These are phyloP conservation scores for Aspergillus floridensis DNA, from an alignment of 2,329 filamentous ascomycete genomes.

Conservation along the genomic window DNA sequence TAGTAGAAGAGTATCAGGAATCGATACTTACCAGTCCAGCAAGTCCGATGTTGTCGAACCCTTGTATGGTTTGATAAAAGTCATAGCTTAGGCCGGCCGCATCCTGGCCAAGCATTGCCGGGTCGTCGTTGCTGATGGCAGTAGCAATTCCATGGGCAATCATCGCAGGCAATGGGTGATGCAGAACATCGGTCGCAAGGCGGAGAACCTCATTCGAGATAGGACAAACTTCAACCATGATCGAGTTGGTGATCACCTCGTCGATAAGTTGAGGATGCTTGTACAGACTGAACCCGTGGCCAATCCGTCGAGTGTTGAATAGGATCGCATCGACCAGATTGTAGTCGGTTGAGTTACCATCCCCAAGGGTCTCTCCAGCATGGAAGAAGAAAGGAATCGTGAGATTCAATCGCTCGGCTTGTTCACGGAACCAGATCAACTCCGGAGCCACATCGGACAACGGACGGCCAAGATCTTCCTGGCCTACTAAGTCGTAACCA, in stretches of 20 bases:
- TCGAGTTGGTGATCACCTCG: slow-evolving; percentile 79
- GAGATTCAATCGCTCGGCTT: slow-evolving; percentile 70
- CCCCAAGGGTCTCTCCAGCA: slow-evolving; percentile 83
- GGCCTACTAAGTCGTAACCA: slow-evolving; percentile 84
- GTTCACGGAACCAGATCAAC: slow-evolving; percentile 86
- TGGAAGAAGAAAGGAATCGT: slow-evolving; percentile 92
- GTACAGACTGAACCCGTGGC: slow-evolving; percentile 81
- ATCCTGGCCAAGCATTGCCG: slow-evolving; percentile 80
- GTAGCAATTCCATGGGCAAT: slow-evolving; percentile 78
- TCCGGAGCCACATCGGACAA: slow-evolving; percentile 74
- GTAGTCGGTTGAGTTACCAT: slow-evolving; percentile 70
- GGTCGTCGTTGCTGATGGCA: slow-evolving; percentile 83
- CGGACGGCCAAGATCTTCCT: slow-evolving; percentile 76
- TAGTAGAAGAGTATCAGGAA: background rate
- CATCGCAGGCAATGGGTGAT: slow-evolving; percentile 77
- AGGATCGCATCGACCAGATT: slow-evolving; percentile 87
- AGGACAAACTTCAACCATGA: slow-evolving; percentile 82
- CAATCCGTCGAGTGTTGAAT: slow-evolving; percentile 79
- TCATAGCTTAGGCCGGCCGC: slow-evolving; percentile 80
- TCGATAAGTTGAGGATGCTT: slow-evolving; percentile 85
- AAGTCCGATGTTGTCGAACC: slow-evolving; percentile 84
- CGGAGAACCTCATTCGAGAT: slow-evolving; percentile 86
- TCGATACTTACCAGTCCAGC: slow-evolving; percentile 67
- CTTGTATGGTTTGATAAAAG: slow-evolving; percentile 88
- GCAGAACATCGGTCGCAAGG: slow-evolving; percentile 69